Base-by-base conservation (phyloP, 1,139 yeast species). In the Yarrowia galli region DNA sequence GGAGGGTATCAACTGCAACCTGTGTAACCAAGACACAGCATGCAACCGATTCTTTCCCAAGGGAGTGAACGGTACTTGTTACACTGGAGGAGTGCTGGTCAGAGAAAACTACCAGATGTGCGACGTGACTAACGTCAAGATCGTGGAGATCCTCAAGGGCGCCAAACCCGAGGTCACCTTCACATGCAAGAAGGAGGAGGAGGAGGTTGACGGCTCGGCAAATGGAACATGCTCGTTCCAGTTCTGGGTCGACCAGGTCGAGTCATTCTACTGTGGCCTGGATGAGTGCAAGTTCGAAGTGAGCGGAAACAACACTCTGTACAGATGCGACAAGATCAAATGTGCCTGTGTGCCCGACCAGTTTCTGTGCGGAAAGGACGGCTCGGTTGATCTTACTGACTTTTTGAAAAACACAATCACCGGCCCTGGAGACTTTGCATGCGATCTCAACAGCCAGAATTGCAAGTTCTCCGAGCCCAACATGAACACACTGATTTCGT, bases 381-480 rank as follows among this genome's bases (percentile, higher is more conserved):
- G 98, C 0, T 92, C 97, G 4, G 92, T 95, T 72, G 99, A 95
- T 78, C 91, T 95, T 56, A 89, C 97, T 0, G 98, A 95, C 68
- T 95, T 96, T 76, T 82, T 95, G 71, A 87, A 95, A 1, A 96
- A 92, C 76, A 91, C 97, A 1, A 92, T 95, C 70, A 81, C 80
- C 66, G 99, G 99, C 1, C 99, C 99, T 0, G 99, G 97, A 43
- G 95, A 90, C 72, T 93, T 95, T 74, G 80, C 87, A 7, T 95
- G 99, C 79, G 91, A 92, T 75, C 78, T 90, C 32, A 77, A 79
- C 7, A 78, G 84, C 16, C 84, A 82, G 54, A 78, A 81, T 56
- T 95, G 99, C 80, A 82, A 83, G 67, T 95, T 95, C 75, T 88
- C 95, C 3, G 99, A 95, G 76, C 98, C 99, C 48, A 89, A 96